Conservation (phyloP, 169 alveolate species). For the Plasmodium chabaudi region DNA sequence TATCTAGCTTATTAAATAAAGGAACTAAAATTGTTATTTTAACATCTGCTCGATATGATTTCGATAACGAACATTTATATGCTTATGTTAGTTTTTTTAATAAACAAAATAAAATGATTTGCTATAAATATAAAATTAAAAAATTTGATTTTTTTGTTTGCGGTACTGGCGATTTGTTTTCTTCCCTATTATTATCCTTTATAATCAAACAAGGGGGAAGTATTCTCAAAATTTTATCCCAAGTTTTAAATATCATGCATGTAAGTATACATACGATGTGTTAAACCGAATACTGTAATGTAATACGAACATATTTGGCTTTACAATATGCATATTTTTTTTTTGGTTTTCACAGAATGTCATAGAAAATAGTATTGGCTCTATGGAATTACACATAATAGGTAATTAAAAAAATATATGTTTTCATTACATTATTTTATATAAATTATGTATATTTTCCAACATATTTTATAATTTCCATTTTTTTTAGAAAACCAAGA, state of each 20-base stretch:
- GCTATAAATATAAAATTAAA: constrained; percentile 36
- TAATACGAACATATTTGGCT: not conserved
- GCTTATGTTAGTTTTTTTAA: constrained; percentile 28
- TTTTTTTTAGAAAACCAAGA: constrained; percentile 71
- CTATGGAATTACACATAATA: constrained; percentile 52
- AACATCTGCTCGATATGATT: constrained; percentile 39
- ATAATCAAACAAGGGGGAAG: constrained; percentile 40
- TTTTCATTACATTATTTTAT: constrained; percentile 1
- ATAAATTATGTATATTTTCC: not conserved
- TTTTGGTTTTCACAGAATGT: constrained; percentile 33
- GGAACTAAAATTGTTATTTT: constrained; percentile 49
- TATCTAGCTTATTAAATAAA: constrained; percentile 19
- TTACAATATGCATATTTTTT: constrained; percentile 2
- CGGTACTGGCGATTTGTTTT: constrained; percentile 59
- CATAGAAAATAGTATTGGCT: constrained; percentile 32
- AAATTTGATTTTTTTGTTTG: constrained; percentile 24
- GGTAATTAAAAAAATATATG: constrained; percentile 12
- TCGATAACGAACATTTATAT: constrained; percentile 49
- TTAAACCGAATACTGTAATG: too few relatives aligned
- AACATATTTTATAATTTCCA: not conserved
- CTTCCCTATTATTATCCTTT: constrained; percentile 55
- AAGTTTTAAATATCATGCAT: constrained; percentile 59
- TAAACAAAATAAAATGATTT: constrained; percentile 14
- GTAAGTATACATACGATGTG: constrained; percentile 1
- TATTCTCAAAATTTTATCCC: constrained; percentile 34